Evolutionary conservation across 2,329 filamentous ascomycete species (phyloP), one percentile per base, ranked within the genome.

Genomic region (Neofusicoccum umdonicola): DNA sequence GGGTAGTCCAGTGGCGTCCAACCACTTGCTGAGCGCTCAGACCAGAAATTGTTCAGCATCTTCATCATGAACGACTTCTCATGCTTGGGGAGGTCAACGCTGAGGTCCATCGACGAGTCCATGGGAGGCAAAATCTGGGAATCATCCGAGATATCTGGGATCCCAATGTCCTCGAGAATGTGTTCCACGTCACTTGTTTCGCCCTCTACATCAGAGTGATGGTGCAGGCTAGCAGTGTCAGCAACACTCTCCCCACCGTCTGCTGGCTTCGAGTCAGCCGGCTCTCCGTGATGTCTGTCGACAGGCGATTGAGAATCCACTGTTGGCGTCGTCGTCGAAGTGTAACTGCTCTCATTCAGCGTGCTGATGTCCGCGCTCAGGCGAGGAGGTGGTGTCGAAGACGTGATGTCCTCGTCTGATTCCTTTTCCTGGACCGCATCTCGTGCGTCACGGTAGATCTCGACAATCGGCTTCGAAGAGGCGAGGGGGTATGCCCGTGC

Each of bases 41-140:
- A 96, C 95, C 95, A 99, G 77, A 99, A 99, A 72, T 94, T 97
- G 15, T 93, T 95, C 51, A 99, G 84, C 81, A 97, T 93, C 74
- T 96, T 97, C 87, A 99, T 90, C 68, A 98, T 82, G 51, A 93
- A 97, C 65, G 88, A 93, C 76, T 94, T 95, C 73, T 97, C 92
- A 73, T 98, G 92, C 72, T 92, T 97, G 1, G 93, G 92, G 12
- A 99, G 84, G 70, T 96, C 92, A 9, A 91, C 78, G 61, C 88
- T 88, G 57, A 84, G 78, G 66, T 88, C 85, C 8, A 87, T 77
- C 39, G 82, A 81, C 13, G 82, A 81, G 68, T 86, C 81, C 67
- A 85, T 81, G 58, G 85, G 76, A 42, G 82, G 79, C 68, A 84
- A 67, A 64, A 84, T 78, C 71, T 82, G 71, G 51, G 84, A 76